These are phyloP conservation scores for Colletotrichum sp. DNA, from an alignment of 2,329 filamentous ascomycete species.

Conservation along the genomic window DNA sequence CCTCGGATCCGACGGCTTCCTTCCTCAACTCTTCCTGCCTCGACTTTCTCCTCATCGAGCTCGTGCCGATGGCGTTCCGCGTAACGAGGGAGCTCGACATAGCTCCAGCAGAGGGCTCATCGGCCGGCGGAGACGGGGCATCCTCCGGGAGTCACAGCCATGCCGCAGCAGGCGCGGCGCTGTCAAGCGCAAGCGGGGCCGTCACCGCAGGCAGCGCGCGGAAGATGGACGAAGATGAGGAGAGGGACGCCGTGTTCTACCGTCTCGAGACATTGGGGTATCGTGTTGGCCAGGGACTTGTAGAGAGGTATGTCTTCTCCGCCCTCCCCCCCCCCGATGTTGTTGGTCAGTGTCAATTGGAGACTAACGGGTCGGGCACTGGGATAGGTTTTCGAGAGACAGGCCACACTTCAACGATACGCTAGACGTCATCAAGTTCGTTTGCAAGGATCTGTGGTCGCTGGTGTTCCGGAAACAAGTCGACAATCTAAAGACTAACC, in stretches of 20 bases:
- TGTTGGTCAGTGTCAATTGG: not conserved
- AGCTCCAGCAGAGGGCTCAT: slow-evolving; percentile 39
- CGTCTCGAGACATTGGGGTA: slow-evolving; percentile 87
- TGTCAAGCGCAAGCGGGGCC: slow-evolving; percentile 23
- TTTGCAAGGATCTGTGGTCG: slow-evolving; percentile 98
- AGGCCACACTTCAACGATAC: slow-evolving; percentile 89
- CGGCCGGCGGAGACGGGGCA: slow-evolving; percentile 13
- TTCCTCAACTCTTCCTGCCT: slow-evolving; percentile 86
- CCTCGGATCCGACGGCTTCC: slow-evolving; percentile 75
- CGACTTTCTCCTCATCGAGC: slow-evolving; percentile 94
- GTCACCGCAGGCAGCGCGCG: slow-evolving; percentile 21
- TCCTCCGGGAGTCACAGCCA: slow-evolving; percentile 7
- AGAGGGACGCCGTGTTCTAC: slow-evolving; percentile 84
- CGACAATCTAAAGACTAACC: slow-evolving; percentile 98
- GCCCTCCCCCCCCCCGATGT: not conserved
- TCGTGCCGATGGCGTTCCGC: slow-evolving; percentile 92
- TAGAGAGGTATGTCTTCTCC: slow-evolving; percentile 71
- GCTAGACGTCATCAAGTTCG: slow-evolving; percentile 95
- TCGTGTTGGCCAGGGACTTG: slow-evolving; percentile 88
- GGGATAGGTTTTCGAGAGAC: slow-evolving; percentile 75
- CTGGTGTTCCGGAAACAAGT: slow-evolving; percentile 96
- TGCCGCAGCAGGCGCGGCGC: slow-evolving; percentile 13
- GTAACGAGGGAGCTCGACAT: slow-evolving; percentile 76
- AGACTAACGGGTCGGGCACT: not conserved
- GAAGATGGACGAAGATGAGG: slow-evolving; percentile 76